These are phyloP conservation scores for Neofusicoccum kwambonambiense DNA, from an alignment of 2,329 filamentous ascomycete genomes.

Conservation along the genomic window DNA sequence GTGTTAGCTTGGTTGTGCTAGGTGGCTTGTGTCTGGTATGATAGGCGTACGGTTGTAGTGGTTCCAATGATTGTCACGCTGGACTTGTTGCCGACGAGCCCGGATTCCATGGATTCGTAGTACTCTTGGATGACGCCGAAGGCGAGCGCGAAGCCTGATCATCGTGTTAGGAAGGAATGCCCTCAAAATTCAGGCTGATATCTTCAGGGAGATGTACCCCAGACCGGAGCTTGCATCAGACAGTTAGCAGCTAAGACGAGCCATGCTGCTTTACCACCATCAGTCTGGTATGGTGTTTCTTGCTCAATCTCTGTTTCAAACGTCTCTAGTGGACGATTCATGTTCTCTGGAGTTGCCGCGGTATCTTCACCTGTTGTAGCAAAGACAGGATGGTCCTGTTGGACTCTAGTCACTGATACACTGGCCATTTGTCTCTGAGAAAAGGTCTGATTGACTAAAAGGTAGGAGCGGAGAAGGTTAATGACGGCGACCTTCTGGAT, in stretches of 20 bases:
- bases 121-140: constrained; percentile 29
- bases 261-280: constrained; percentile 26
- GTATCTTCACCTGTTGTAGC: background rate
- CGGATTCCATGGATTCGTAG: constrained; percentile 21
- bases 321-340: background rate
- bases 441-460: background rate
- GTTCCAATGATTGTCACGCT: constrained; percentile 3
- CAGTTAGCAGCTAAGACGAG: constrained; percentile 26
- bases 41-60: constrained; percentile 21
- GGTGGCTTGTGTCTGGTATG: too few relatives aligned
- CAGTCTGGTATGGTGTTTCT: constrained; percentile 21
- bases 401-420: background rate
- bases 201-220: constrained; percentile 9
- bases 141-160: constrained; percentile 21
- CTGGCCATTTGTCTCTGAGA: background rate
- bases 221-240: constrained; percentile 26
- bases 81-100: background rate
- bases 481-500: background rate
- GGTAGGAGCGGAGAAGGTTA: background rate
- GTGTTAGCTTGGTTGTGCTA: too few relatives aligned
- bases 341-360: background rate
- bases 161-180: background rate
- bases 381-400: background rate
- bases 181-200: background rate
- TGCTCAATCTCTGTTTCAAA: constrained; percentile 23